Conservation (phyloP, 495 filamentous ascomycete species). For the Penicillium ochrochloron region DNA sequence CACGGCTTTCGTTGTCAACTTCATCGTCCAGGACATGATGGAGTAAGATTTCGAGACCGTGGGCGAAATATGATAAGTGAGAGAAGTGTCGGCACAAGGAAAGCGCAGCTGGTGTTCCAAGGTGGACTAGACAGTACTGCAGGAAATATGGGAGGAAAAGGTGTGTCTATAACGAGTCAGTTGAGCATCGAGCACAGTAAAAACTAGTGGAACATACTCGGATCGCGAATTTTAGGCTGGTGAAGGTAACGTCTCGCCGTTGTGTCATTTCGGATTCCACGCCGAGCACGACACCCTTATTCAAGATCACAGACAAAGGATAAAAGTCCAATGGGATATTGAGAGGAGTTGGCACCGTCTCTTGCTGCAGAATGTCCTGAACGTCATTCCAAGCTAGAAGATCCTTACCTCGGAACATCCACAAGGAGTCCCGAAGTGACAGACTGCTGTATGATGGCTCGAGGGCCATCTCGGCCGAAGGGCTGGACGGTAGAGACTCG, state of each 20-base stretch:
- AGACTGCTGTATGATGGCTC: conserved; percentile 48
- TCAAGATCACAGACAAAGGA: conserved; percentile 81
- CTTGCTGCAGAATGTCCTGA: conserved; percentile 75
- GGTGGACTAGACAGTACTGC: conserved; percentile 71
- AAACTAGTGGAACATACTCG: conserved; percentile 57
- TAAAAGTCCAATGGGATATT: conserved; percentile 82
- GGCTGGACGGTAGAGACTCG: conserved; percentile 56
- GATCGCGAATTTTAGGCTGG: conserved; percentile 81
- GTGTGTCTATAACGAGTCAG: conserved; percentile 64
- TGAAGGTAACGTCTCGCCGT: conserved; percentile 85
- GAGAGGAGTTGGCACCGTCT: conserved; percentile 50
- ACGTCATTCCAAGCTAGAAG: conserved; percentile 87
- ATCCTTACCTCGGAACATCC: conserved; percentile 87
- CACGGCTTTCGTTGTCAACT: conserved; percentile 74
- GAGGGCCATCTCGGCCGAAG: conserved; percentile 52
- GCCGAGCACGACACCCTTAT: conserved; percentile 86
- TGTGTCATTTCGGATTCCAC: conserved; percentile 92
- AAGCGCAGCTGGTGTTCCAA: conserved; percentile 74
- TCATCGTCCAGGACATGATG: conserved; percentile 95
- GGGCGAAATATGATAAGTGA: conserved; percentile 84
- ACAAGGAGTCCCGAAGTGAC: conserved; percentile 83
- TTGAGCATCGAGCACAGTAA: neutral
- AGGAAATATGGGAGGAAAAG: conserved; percentile 90
- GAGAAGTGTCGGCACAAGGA: conserved; percentile 81
- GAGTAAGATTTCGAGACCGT: conserved; percentile 89